phyloP scores from a whole-genome alignment of 2,329 filamentous ascomycete species.

The Botrytis galanthina region DNA sequence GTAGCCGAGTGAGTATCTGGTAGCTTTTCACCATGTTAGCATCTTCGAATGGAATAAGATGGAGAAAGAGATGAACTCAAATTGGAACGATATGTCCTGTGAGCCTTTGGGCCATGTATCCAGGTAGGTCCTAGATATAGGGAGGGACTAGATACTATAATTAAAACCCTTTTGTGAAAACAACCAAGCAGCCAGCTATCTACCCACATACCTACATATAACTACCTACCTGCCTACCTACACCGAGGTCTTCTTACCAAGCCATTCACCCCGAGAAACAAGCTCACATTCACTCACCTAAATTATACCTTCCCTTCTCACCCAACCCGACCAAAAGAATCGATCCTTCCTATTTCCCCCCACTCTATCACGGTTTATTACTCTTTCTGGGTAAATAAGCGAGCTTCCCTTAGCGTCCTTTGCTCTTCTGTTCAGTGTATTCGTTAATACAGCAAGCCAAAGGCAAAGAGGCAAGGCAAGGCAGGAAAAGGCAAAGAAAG shows the following conservation, averaged over 20 bases:
- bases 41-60: not conserved
- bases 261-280: not conserved
- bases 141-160: not conserved
- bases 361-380: not conserved
- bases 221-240: not conserved
- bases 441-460: slow-evolving; percentile 7
- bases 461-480: not conserved
- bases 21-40: not conserved
- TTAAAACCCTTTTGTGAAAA: not conserved
- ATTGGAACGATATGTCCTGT: not conserved
- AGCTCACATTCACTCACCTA: not conserved
- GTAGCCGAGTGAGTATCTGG: not conserved
- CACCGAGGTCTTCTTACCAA: not conserved
- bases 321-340: not conserved
- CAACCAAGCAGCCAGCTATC: not conserved
- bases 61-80: not conserved
- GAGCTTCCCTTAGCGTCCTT: not conserved
- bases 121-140: not conserved
- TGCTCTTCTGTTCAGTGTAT: not conserved
- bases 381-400: slow-evolving; percentile 19
- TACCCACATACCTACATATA: not conserved
- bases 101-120: not conserved
- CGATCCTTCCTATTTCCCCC: not conserved
- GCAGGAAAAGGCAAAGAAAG: not conserved
- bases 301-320: not conserved